Evolutionary conservation across 2,329 filamentous ascomycete species (phyloP).

Genomic region (Pseudofabraea citricarpa): DNA sequence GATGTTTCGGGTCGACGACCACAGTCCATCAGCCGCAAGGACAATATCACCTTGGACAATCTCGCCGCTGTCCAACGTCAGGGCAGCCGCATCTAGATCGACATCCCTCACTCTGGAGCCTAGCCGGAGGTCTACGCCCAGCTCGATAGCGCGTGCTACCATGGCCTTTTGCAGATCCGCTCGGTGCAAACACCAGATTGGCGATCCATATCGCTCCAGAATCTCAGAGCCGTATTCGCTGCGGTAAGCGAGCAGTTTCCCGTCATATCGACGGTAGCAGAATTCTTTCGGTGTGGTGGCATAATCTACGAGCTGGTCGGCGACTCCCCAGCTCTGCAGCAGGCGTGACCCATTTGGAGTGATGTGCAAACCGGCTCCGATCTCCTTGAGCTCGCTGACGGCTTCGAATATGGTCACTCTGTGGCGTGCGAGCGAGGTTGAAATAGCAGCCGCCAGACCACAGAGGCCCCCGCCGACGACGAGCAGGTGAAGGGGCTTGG

Average conservation of each 20-base stretch:
- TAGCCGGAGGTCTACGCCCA: conserved; percentile 32
- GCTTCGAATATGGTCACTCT: conserved; percentile 23
- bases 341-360: conserved; percentile 13
- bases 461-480: conserved; percentile 29
- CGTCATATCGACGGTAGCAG: too few species aligned
- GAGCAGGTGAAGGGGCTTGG: conserved; percentile 13
- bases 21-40: conserved; percentile 33
- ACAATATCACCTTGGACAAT: conserved; percentile 29
- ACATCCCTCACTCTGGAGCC: conserved; percentile 27
- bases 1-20: conserved; percentile 29
- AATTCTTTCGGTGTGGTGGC: too few species aligned
- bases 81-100: conserved; percentile 19
- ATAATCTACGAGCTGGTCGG: too few species aligned
- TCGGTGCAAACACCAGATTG: conserved; percentile 38
- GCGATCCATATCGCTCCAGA: conserved; percentile 3
- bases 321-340: conserved; percentile 12
- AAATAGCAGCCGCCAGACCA: conserved; percentile 27
- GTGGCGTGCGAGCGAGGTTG: conserved; percentile 22
- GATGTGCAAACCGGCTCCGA: conserved; percentile 20
- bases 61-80: conserved; percentile 18
- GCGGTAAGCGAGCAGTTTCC: too few species aligned
- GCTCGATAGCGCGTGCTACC: conserved; percentile 29
- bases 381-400: conserved; percentile 18
- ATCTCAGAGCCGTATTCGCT: too few species aligned
- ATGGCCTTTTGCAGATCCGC: conserved; percentile 39